These are phyloP conservation scores for Colletotrichum salicis DNA, from an alignment of 2,329 filamentous ascomycete genomes.

Conservation along the genomic window DNA sequence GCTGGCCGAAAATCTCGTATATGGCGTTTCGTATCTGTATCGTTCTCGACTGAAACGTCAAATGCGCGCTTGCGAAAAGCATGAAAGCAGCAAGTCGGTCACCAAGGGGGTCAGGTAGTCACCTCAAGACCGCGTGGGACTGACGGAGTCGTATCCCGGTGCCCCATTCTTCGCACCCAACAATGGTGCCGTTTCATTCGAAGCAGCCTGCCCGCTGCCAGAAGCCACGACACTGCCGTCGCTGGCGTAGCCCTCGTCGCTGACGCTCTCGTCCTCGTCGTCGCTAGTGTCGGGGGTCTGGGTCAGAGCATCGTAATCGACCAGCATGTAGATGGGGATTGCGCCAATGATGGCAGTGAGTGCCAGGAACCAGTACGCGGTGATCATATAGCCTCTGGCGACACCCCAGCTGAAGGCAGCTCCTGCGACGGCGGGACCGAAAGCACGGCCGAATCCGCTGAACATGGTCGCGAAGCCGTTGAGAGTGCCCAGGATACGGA, in stretches of 20 bases:
- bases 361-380: conserved; percentile 85
- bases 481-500: conserved; percentile 86
- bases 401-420: conserved; percentile 80
- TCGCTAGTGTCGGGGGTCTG: conserved; percentile 46
- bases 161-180: conserved; percentile 10
- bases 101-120: not conserved
- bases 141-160: conserved; percentile 22
- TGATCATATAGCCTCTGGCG: conserved; percentile 77
- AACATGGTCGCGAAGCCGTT: conserved; percentile 91
- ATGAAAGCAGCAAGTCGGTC: not conserved
- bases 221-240: conserved; percentile 6
- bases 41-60: not conserved
- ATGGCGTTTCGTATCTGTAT: not conserved
- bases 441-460: conserved; percentile 80
- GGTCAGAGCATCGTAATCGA: conserved; percentile 76
- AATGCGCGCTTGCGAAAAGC: not conserved
- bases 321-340: conserved; percentile 78
- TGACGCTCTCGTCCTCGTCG: conserved; percentile 43
- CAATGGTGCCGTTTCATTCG: conserved; percentile 20
- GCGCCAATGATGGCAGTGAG: conserved; percentile 71
- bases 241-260: conserved; percentile 39
- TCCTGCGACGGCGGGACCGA: conserved; percentile 81
- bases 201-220: not conserved
- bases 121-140: conserved; percentile 15
- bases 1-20: conserved; percentile 4